phyloP scores from a whole-genome alignment of 257 asterid genomes.

The Scutellaria galericulata region DNA sequence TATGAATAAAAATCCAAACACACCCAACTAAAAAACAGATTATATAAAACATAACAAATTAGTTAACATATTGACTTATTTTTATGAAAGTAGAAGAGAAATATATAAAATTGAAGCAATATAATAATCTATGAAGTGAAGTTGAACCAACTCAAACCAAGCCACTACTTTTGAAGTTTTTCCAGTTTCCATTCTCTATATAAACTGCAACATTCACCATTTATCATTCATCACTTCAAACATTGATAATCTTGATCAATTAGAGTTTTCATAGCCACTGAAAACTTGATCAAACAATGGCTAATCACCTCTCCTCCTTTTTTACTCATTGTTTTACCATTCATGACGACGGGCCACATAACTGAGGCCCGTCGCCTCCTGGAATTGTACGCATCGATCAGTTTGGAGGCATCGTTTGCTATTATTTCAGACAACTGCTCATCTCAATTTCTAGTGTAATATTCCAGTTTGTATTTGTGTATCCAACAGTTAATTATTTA shows the following conservation, averaged over 20 bases:
- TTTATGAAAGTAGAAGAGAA: too few relatives aligned
- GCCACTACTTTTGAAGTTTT: not conserved
- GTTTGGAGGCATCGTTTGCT: not conserved
- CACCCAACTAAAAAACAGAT: too few relatives aligned
- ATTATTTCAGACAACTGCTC: not conserved
- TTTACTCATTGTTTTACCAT: constrained; percentile 19
- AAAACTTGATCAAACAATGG: constrained; percentile 10
- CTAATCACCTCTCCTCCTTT: constrained; percentile 3
- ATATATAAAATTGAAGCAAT: not conserved
- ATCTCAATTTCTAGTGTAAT: not conserved
- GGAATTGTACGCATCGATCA: not conserved
- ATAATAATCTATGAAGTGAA: not conserved
- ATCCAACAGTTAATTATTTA: too few relatives aligned
- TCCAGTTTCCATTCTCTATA: not conserved
- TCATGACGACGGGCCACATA: not conserved
- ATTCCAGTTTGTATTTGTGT: too few relatives aligned
- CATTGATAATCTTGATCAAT: not conserved
- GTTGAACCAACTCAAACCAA: constrained; percentile 17
- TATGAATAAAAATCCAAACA: too few relatives aligned
- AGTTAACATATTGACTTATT: too few relatives aligned
- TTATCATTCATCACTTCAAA: not conserved
- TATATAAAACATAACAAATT: too few relatives aligned
- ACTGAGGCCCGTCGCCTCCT: constrained; percentile 39
- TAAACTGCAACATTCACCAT: not conserved
- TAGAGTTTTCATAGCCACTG: not conserved